Evolutionary conservation across 2,329 filamentous ascomycete species (phyloP), one percentile per base, ranked within the genome.

Genomic region (Grosmannia clavigera): DNA sequence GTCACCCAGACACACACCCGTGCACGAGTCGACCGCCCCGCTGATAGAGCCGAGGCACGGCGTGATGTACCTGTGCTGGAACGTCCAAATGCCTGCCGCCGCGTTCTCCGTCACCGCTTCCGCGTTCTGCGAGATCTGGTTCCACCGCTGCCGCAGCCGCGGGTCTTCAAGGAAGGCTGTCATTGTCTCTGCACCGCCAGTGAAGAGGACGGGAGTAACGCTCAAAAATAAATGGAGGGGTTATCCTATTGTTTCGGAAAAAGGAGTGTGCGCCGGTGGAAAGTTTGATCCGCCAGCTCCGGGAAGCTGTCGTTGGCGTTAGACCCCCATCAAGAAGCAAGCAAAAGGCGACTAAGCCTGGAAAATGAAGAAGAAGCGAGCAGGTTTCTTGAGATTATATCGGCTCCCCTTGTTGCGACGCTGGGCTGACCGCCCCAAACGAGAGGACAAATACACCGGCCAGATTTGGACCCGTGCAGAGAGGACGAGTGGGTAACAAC

Each of bases 91-190:
- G 60, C 87, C 86, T 55, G 89, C 90, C 62, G 94, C 92, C n/a
- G 92, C 91, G 60, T 89, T 87, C 71, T 95, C 90, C 62, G 92
- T 95, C 57, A 88, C 92, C 40, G 87, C 81, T 73, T 96, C 92
- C 71, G 94, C 83, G 68, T 92, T 95, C 66, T 94, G 87, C 5
- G 88, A 86, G 53, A 67, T 86, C 70, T 94, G 90, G 71, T 96
- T 95, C 82, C 95, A 90, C 67, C 89, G 90, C 73, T 95, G 91
- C 66, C 92, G 90, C 72, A 96, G 84, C 68, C 92, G 88, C 63
- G 92, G 92, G 73, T 96, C 92, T 69, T 86, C 83, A 65, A 87
- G 76, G 66, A 86, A 83, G 59, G 80, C 56, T 12, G 61, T 75
- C 81, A 83, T 83, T 63, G 62, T 46, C 19, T 43, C 19, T n/a